Evolutionary conservation across 2,329 filamentous ascomycete genomes (phyloP).

Genomic region (Penicillium sp.): DNA sequence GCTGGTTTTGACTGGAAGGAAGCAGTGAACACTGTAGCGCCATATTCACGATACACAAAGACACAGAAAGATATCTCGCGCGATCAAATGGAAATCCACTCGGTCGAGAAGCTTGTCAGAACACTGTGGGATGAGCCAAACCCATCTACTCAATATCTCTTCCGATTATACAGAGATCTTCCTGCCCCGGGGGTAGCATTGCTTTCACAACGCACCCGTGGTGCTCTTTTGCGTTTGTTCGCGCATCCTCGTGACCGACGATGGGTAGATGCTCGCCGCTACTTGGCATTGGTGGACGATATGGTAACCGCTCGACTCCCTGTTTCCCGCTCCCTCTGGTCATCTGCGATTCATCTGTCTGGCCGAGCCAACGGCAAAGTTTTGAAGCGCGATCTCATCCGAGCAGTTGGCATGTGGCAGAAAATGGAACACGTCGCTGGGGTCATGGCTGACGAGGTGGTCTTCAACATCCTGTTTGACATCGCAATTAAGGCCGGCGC

Average conservation of each 20-base stretch:
- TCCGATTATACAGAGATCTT: conserved; percentile 53
- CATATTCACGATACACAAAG: conserved; percentile 39
- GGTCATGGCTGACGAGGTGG: conserved; percentile 68
- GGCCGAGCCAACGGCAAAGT: conserved; percentile 66
- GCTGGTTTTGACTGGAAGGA: conserved; percentile 27
- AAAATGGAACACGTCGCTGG: conserved; percentile 79
- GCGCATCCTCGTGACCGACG: conserved; percentile 51
- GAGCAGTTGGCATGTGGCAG: conserved; percentile 75
- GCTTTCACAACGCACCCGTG: conserved; percentile 54
- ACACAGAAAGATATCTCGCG: conserved; percentile 18
- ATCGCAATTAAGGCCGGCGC: conserved; percentile 82
- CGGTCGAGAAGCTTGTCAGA: conserved; percentile 41
- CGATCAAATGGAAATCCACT: conserved; percentile 36
- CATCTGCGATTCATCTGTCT: conserved; percentile 75
- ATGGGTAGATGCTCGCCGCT: conserved; percentile 65
- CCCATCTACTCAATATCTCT: conserved; percentile 50
- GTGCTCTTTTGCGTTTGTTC: conserved; percentile 66
- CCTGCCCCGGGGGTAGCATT: conserved; percentile 55
- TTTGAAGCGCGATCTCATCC: conserved; percentile 61
- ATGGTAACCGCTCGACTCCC: conserved; percentile 72
- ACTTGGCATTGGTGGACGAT: conserved; percentile 80
- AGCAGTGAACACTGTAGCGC: conserved; percentile 39
- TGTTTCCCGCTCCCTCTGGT: conserved; percentile 72
- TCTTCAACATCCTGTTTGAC: conserved; percentile 91
- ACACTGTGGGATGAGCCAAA: conserved; percentile 46